These are phyloP conservation scores for Diutina siamensis DNA, from an alignment of 1,139 yeast genomes.

Conservation along the genomic window DNA sequence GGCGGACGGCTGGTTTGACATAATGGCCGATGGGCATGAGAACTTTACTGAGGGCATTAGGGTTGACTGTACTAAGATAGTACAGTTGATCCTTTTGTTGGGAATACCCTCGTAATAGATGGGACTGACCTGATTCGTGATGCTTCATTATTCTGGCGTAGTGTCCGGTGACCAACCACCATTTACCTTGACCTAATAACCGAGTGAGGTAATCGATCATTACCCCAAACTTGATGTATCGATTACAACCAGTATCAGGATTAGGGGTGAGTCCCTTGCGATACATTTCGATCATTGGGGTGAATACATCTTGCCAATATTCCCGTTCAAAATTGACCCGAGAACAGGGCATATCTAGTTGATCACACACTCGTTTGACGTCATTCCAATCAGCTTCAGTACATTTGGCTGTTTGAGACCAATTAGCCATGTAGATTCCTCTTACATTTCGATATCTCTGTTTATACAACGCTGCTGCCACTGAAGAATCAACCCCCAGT, in stretches of 20 bases:
- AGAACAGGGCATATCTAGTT: slow-evolving; percentile 55
- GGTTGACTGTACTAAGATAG: slow-evolving; percentile 62
- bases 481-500: slow-evolving; percentile 93
- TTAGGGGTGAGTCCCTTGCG: slow-evolving; percentile 76
- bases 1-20: slow-evolving; percentile 63
- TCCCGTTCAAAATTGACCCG: slow-evolving; percentile 79
- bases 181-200: slow-evolving; percentile 23
- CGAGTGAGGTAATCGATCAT: slow-evolving; percentile 43
- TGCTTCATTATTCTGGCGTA: slow-evolving; percentile 52
- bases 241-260: slow-evolving; percentile 87
- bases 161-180: slow-evolving; percentile 96
- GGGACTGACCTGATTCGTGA: slow-evolving; percentile 18
- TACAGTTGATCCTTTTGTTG: slow-evolving; percentile 79
- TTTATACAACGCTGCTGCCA: slow-evolving; percentile 67
- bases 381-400: slow-evolving; percentile 85
- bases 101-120: slow-evolving; percentile 50
- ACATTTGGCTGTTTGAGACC: slow-evolving; percentile 65
- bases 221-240: slow-evolving; percentile 75
- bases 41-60: slow-evolving; percentile 32
- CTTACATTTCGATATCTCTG: slow-evolving; percentile 40
- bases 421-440: slow-evolving; percentile 90
- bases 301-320: slow-evolving; percentile 86
- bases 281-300: slow-evolving; percentile 77
- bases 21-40: slow-evolving; percentile 74
- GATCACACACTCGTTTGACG: slow-evolving; percentile 53